A percentile compares a stretch with the other conserved stretches of the same genome.
phyloP scores from a whole-genome alignment of 345 rosid genomes.

The Pugionium dolabratum region DNA sequence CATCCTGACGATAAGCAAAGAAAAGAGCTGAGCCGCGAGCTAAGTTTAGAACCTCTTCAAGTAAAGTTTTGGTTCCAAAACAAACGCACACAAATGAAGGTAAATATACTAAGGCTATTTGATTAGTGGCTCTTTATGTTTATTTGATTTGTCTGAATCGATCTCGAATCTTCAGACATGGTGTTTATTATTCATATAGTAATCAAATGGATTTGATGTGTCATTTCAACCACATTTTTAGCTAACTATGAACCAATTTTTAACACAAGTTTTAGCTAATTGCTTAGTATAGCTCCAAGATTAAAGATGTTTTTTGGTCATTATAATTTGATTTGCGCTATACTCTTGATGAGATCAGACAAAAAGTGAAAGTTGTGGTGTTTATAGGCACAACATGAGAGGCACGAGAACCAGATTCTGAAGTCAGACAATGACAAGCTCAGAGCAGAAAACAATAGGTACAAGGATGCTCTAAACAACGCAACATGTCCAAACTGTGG shows the following conservation, averaged over 20 bases:
- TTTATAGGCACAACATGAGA: constrained; percentile 80
- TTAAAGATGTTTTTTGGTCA: neutral
- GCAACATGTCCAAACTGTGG: constrained; percentile 93
- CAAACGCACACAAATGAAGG: constrained; percentile 81
- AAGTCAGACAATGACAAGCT: constrained; percentile 26
- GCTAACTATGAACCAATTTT: neutral
- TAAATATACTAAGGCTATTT: constrained; percentile 22
- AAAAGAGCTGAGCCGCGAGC: no score
- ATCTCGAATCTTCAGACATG: neutral
- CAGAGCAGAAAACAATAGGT: constrained; percentile 36
- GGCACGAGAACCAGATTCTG: constrained; percentile 71
- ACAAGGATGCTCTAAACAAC: constrained; percentile 71
- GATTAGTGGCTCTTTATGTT: constrained; percentile 15
- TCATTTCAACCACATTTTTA: neutral
- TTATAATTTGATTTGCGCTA: neutral
- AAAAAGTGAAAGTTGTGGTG: neutral
- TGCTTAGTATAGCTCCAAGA: neutral
- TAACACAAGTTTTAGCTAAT: neutral
- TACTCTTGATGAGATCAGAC: constrained; percentile 3
- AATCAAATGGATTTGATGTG: neutral
- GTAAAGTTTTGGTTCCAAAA: no score
- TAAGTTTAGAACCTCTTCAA: no score
- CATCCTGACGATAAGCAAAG: constrained; percentile 46
- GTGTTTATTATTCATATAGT: neutral
- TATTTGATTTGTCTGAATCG: neutral